phyloP scores from a whole-genome alignment of 805 yeast species.

The Wickerhamomyces hampshirensis region DNA sequence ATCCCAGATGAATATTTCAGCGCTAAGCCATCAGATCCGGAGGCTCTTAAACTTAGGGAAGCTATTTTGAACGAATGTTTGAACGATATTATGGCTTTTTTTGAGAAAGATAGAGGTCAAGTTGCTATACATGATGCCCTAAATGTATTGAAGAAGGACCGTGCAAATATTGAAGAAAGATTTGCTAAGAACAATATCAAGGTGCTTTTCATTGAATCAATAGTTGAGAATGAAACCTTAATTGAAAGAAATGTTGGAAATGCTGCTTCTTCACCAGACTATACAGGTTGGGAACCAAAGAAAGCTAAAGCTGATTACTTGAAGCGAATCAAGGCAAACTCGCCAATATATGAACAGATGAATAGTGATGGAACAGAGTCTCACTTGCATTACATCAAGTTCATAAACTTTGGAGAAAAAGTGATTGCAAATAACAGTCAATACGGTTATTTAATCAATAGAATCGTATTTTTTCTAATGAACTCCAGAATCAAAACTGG shows the following conservation, averaged over 20 bases:
- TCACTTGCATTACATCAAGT: slow-evolving; percentile 70
- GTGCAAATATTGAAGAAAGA: slow-evolving; percentile 51
- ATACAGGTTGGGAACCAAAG: slow-evolving; percentile 65
- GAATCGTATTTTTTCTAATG: slow-evolving; percentile 89
- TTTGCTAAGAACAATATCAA: slow-evolving; percentile 61
- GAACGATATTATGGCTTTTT: slow-evolving; percentile 64
- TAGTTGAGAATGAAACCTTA: slow-evolving; percentile 67
- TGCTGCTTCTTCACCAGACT: slow-evolving; percentile 86
- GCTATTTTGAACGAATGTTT: slow-evolving; percentile 60
- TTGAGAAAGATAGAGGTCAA: slow-evolving; percentile 78
- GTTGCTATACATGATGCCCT: slow-evolving; percentile 96
- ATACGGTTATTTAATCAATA: slow-evolving; percentile 83
- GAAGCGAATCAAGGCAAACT: slow-evolving; percentile 61
- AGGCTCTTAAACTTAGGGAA: slow-evolving; percentile 50
- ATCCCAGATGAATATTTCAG: slow-evolving; percentile 69
- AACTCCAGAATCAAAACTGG: slow-evolving; percentile 85
- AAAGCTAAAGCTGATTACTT: slow-evolving; percentile 76
- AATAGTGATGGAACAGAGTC: slow-evolving; percentile 37
- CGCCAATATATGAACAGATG: slow-evolving; percentile 71
- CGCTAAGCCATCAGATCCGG: slow-evolving; percentile 43
- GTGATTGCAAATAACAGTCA: slow-evolving; percentile 75
- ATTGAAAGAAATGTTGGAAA: slow-evolving; percentile 75
- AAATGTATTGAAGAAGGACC: slow-evolving; percentile 69
- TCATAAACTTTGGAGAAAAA: slow-evolving; percentile 85
- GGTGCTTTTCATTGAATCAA: slow-evolving; percentile 82